Base-by-base conservation (phyloP, 2,329 filamentous ascomycete genomes). In the Neofusicoccum laricinum region DNA sequence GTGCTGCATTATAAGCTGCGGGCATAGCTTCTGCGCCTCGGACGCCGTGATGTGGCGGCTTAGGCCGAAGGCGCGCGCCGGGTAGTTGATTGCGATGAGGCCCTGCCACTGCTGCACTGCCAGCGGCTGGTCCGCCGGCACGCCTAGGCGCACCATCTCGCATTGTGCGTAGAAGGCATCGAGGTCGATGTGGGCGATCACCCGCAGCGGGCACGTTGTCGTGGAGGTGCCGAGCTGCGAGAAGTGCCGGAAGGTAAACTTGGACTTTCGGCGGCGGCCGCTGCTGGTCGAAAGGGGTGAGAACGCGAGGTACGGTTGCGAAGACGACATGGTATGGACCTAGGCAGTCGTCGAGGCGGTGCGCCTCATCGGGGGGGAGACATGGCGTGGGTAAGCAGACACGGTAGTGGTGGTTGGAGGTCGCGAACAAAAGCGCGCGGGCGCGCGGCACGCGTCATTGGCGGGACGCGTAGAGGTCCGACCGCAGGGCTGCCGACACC, bases 81-180 rank as follows among this genome's bases (percentile, higher is more conserved):
- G 88, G 73, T 99, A 99, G 79, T 99, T 99, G 77, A 99, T 88
- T 2, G 95, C 95, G 73, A 99, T 99, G 25, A 99, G 83, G 8
- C 91, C 92, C 77, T 96, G 91, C 90, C 90, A 98, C 82, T 98
- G 94, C 74, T 96, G 93, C 19, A 99, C 95, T 0, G 93, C 95
- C 25, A 99, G 85, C 10, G 95, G 95, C 68, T 88, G 85, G 64
- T 92, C 86, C 66, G 91, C 88, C 14, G 89, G 81, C 11, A 91
- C 81, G 12, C 88, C 88, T 49, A 98, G 83, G 7, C 95, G 88
- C 10, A 97, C 88, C 85, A 93, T 96, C 79, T 99, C 95, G 74
- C 93, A 97, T 81, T 99, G 95, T 3, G 81, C 82, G 76, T 99
- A 99, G 78, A 99, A 99, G 43, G 94, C 94, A 85, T 99, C 95